Conservation (phyloP, 108 stramenopile species). For the Schizochytrium sp. region DNA sequence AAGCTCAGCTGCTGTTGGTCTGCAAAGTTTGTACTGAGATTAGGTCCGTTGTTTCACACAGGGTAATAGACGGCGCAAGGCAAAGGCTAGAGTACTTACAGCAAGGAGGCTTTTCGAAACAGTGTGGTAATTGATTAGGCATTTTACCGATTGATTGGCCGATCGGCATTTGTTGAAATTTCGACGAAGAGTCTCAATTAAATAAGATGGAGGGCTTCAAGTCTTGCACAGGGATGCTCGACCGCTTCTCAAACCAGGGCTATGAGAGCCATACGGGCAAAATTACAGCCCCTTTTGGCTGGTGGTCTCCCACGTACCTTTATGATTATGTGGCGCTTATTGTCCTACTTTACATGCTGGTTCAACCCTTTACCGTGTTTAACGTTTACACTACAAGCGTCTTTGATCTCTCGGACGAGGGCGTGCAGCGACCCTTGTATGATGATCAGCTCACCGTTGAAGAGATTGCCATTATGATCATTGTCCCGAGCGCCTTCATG, state of each 20-base stretch:
- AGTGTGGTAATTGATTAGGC: no score
- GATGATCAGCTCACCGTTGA: conserved; percentile 27
- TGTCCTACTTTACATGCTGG: conserved; percentile 27
- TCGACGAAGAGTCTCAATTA: no score
- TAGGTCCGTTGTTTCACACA: no score
- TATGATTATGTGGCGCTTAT: conserved; percentile 6
- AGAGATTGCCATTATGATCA: conserved; percentile 8
- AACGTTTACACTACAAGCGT: neutral
- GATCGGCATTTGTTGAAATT: no score
- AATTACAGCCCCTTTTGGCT: neutral
- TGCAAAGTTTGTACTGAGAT: no score
- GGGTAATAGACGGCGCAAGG: no score
- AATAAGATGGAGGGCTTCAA: neutral
- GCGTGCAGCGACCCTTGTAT: neutral
- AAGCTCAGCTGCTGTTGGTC: no score
- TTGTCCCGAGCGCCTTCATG: conserved; percentile 36
- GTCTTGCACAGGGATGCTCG: neutral
- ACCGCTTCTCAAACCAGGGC: conserved; percentile 17
- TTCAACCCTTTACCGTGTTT: neutral
- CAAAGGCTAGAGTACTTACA: no score
- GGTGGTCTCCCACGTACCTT: neutral
- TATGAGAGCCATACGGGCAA: conserved; percentile 22
- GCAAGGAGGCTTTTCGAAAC: no score
- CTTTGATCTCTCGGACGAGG: neutral
- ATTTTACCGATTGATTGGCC: no score